phyloP scores from a whole-genome alignment of 345 rosid genomes.

The Camelina hispida region DNA sequence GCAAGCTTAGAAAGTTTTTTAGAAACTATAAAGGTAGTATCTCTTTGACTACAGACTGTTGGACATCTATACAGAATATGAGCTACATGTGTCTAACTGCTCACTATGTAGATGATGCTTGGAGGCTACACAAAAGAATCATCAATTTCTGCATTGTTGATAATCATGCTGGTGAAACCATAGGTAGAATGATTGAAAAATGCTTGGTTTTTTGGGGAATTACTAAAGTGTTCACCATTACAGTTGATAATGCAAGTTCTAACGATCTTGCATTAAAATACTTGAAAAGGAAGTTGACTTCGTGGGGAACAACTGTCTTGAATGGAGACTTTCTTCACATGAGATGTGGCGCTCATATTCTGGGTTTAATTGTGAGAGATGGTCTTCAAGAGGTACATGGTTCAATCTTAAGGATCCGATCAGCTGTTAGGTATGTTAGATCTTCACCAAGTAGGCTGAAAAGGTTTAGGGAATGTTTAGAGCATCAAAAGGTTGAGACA shows the following conservation, averaged over 20 bases:
- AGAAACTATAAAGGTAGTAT: neutral
- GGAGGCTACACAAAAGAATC: neutral
- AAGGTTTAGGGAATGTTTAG: neutral
- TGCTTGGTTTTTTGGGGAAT: neutral
- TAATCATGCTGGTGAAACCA: neutral
- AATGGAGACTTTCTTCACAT: neutral
- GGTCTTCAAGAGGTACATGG: too few species aligned
- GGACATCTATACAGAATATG: neutral
- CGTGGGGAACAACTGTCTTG: too few species aligned
- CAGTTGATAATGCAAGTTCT: too few species aligned
- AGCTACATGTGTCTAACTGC: neutral
- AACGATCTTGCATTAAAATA: too few species aligned
- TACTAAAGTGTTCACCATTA: too few species aligned
- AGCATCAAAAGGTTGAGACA: neutral
- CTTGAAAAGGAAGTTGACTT: too few species aligned
- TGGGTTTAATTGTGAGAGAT: too few species aligned
- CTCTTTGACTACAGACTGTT: neutral
- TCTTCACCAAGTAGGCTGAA: too few species aligned
- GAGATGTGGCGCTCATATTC: neutral
- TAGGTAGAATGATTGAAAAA: neutral
- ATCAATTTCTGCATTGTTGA: neutral
- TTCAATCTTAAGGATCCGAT: too few species aligned
- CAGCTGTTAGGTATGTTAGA: too few species aligned
- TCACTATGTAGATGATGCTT: slow-evolving; percentile 10
- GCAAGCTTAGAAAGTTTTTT: too few species aligned